Conservation (phyloP, 1,139 yeast genomes). For the Nakaseomyces kungkrabaensis region DNA sequence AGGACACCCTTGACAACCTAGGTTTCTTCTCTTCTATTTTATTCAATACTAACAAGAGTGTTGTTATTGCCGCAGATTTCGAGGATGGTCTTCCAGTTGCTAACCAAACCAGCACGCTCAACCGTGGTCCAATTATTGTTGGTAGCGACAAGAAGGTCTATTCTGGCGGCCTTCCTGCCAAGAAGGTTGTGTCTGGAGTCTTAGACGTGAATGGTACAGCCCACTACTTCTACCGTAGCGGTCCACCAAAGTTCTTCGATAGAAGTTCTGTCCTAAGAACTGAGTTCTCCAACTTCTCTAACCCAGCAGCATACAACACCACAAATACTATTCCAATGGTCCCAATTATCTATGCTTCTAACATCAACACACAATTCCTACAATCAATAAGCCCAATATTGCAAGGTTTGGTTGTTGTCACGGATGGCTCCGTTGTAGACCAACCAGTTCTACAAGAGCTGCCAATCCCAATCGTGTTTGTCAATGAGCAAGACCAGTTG, state of each 20-base stretch:
- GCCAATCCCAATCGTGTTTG: slow-evolving; percentile 17
- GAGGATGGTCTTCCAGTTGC: slow-evolving; percentile 21
- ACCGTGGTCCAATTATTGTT: slow-evolving; percentile 24
- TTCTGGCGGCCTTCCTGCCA: slow-evolving; percentile 23
- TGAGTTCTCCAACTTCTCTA: slow-evolving; percentile 14
- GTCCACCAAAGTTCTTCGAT: slow-evolving; percentile 14
- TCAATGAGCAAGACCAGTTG: slow-evolving; percentile 10
- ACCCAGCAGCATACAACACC: slow-evolving; percentile 1
- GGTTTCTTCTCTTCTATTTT: slow-evolving; percentile 24
- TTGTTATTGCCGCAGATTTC: slow-evolving; percentile 20
- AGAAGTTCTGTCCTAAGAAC: slow-evolving; percentile 17
- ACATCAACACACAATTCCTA: slow-evolving; percentile 10
- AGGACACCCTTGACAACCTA: slow-evolving; percentile 20
- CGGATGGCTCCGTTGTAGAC: slow-evolving; percentile 14
- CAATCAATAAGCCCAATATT: slow-evolving; percentile 11
- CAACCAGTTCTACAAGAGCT: slow-evolving; percentile 3
- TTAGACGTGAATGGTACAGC: slow-evolving; percentile 9
- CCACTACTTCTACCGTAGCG: slow-evolving; percentile 19
- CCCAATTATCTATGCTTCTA: slow-evolving; percentile 22
- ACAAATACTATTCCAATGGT: slow-evolving; percentile 10
- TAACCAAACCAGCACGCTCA: slow-evolving; percentile 12
- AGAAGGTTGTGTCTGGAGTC: slow-evolving; percentile 21
- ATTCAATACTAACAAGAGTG: slow-evolving; percentile 19
- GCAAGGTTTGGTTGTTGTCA: slow-evolving; percentile 21
- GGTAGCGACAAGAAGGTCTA: slow-evolving; percentile 17